phyloP scores from a whole-genome alignment of 805 yeast genomes.

The Ogataea henricii region DNA sequence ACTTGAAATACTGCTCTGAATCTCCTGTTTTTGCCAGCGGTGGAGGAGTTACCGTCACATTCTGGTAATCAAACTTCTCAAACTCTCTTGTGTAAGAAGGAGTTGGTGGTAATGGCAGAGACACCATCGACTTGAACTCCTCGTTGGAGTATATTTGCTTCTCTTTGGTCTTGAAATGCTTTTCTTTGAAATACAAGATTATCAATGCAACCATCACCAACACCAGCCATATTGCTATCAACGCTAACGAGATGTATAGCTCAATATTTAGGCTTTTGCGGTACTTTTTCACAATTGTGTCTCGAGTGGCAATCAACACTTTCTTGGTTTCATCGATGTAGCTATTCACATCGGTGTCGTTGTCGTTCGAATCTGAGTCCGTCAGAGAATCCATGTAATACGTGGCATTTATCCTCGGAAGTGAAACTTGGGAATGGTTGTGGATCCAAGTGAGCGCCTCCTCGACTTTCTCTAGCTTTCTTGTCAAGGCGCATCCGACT shows the following conservation, averaged over 20 bases:
- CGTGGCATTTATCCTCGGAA: constrained; percentile 50
- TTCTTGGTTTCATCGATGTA: constrained; percentile 23
- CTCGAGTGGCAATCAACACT: constrained; percentile 28
- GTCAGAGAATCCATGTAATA: constrained; percentile 6
- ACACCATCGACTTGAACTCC: neutral
- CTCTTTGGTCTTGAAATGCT: neutral
- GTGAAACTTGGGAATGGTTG: constrained; percentile 54
- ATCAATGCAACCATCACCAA: constrained; percentile 36
- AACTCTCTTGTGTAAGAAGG: neutral
- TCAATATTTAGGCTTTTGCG: constrained; percentile 44
- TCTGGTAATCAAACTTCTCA: constrained; percentile 3
- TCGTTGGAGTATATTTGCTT: neutral
- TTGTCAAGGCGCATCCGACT: constrained; percentile 77
- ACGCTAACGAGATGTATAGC: constrained; percentile 44
- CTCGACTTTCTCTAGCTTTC: constrained; percentile 66
- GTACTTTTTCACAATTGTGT: constrained; percentile 36
- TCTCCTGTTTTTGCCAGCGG: neutral
- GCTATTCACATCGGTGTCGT: constrained; percentile 13
- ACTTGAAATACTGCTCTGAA: neutral
- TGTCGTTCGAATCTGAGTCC: constrained; percentile 10
- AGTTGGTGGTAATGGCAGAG: neutral
- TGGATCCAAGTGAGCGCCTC: constrained; percentile 80
- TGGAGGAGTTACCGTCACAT: neutral
- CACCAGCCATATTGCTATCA: constrained; percentile 51
- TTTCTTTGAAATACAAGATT: constrained; percentile 17